These are phyloP conservation scores for Hemisphaericaspora nanyangensis DNA, from an alignment of 805 yeast species.

Conservation along the genomic window DNA sequence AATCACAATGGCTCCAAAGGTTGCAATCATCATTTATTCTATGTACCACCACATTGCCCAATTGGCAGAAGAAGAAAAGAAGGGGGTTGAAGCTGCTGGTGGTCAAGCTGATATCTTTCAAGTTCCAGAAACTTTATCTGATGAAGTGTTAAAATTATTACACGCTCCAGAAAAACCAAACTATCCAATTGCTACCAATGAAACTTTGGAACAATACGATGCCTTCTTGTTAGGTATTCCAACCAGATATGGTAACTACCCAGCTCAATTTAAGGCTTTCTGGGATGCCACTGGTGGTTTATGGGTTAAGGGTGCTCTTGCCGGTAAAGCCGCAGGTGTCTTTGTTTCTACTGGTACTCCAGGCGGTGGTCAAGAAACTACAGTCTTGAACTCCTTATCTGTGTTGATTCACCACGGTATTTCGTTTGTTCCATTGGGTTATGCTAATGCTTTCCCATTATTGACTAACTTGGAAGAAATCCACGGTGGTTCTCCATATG, in stretches of 20 bases:
- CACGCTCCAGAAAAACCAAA: slow-evolving; percentile 53
- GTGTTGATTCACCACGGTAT: slow-evolving; percentile 76
- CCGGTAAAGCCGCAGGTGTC: slow-evolving; percentile 71
- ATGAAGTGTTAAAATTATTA: slow-evolving; percentile 51
- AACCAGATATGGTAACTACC: slow-evolving; percentile 78
- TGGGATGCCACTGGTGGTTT: slow-evolving; percentile 76
- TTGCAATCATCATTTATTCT: slow-evolving; percentile 56
- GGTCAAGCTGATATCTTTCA: slow-evolving; percentile 65
- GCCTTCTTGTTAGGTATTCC: slow-evolving; percentile 85
- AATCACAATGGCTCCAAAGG: slow-evolving; percentile 33
- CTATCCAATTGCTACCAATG: slow-evolving; percentile 59
- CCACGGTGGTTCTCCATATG: slow-evolving; percentile 84
- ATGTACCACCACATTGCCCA: slow-evolving; percentile 71
- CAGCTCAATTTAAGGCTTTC: slow-evolving; percentile 75
- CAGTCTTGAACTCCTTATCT: slow-evolving; percentile 61
- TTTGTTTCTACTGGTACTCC: slow-evolving; percentile 71
- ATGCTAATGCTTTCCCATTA: slow-evolving; percentile 52
- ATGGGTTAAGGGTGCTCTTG: slow-evolving; percentile 72
- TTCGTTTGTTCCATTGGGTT: slow-evolving; percentile 76
- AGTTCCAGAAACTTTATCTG: slow-evolving; percentile 69
- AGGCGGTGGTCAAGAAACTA: slow-evolving; percentile 83
- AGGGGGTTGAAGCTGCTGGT: slow-evolving; percentile 71
- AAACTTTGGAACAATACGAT: slow-evolving; percentile 61
- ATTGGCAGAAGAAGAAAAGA: slow-evolving; percentile 63
- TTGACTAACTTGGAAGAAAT: slow-evolving; percentile 55